A percentile compares a stretch with the other conserved stretches of the same genome.
phyloP scores from a whole-genome alignment of 331 rosid genomes.

The Spiraea crenata region DNA sequence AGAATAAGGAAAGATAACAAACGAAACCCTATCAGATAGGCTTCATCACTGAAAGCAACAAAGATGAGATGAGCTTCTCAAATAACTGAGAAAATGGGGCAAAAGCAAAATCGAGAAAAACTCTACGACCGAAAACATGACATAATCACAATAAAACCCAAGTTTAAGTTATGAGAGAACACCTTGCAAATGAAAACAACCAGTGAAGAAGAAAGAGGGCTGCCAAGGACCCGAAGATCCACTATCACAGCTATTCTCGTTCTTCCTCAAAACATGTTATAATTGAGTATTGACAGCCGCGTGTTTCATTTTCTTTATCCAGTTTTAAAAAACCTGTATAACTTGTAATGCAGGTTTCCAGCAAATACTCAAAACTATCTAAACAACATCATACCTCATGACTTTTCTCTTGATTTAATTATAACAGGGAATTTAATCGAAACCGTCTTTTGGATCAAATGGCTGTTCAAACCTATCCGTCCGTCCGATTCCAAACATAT shows the following conservation, averaged over 20 bases:
- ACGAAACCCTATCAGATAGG: background rate
- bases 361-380: slow-evolving; percentile 1
- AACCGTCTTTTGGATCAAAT: background rate
- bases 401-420: background rate
- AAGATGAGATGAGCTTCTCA: background rate
- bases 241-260: background rate
- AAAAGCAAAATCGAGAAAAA: background rate
- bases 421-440: background rate
- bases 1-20: background rate
- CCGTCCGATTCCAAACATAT: background rate
- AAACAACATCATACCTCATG: background rate
- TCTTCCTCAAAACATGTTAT: background rate
- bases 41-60: background rate
- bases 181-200: background rate
- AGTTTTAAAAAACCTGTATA: background rate
- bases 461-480: background rate
- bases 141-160: background rate
- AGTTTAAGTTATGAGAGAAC: background rate
- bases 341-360: slow-evolving; percentile 10
- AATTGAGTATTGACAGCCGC: background rate
- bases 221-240: background rate
- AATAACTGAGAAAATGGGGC: background rate
- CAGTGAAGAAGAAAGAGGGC: background rate
- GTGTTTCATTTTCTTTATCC: background rate
- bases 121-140: background rate